Base-by-base conservation (phyloP, 2,329 filamentous ascomycete genomes). In the Bipolaris gigantea region DNA sequence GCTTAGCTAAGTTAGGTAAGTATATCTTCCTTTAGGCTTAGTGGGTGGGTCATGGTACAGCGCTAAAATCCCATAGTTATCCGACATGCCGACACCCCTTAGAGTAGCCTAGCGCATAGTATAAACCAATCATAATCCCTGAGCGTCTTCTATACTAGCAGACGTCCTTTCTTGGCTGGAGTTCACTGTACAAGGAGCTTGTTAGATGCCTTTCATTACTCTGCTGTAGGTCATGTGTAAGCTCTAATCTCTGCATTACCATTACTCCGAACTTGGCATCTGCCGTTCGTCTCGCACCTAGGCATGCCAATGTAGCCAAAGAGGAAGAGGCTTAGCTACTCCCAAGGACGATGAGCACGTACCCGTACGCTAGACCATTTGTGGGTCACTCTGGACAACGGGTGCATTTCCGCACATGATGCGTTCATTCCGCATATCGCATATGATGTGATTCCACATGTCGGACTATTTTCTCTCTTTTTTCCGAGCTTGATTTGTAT, bases 191-290 rank as follows among this genome's bases (percentile, higher is more conserved):
- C 19, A 39, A 30, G 5, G 9, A 33, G n/a, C 38, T 16, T 23
- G 38, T 8, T 19, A 11, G 13, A 41, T 19, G 4, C 10, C 7
- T 34, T 32, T 19, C n/a, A 4, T 19, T 41, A 9, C n/a, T 25
- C 8, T 21, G 13, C 6, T 21, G 5, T 16, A n/a, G 11, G 34
- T 30, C 25, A 18, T 5, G 39, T 33, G 16, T 30, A 45, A 33
- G 42, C 34, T 39, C 30, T 11, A 27, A 16, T 32, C 5, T n/a
- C 27, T 50, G 39, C 45, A 25, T 53, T 50, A 56, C 32, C 45
- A 25, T 53, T 50, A 56, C 32, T 46, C 50, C 61, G 63, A 69
- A 67, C 67, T 71, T 67, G 67, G 66, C 53, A 63, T 21, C 40
- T 32, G 21, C 18, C 10, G 9, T 25, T 48, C 48, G 56, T 67